Evolutionary conservation across 768 basidiomycete genomes (phyloP).

Genomic region (Stropharia rugosoannulata): DNA sequence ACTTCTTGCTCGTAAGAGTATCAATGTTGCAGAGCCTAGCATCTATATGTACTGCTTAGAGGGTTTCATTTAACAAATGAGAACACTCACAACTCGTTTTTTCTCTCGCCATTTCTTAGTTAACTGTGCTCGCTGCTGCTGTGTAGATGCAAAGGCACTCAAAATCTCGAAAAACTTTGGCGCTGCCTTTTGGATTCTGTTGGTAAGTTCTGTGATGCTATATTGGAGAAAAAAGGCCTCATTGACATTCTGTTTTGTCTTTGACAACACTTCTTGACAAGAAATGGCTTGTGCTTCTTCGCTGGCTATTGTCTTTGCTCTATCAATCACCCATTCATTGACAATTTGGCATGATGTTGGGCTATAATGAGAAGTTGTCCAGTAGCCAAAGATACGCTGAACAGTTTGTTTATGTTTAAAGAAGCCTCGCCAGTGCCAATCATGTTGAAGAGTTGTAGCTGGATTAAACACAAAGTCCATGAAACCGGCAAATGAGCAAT

Average conservation of each 20-base stretch:
- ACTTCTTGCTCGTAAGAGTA: constrained; percentile 24
- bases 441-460: constrained; percentile 13
- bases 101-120: constrained; percentile 2
- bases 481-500: not conserved
- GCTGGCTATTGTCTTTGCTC: constrained; percentile 11
- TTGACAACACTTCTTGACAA: constrained; percentile 11
- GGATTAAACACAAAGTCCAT: constrained; percentile 6
- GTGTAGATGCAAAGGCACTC: constrained; percentile 17
- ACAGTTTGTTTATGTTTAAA: constrained; percentile 15
- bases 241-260: constrained; percentile 2
- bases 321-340: constrained; percentile 22
- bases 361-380: constrained; percentile 21
- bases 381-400: constrained; percentile 22
- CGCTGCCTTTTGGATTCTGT: not conserved
- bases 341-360: constrained; percentile 11
- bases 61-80: not conserved
- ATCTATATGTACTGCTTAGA: constrained; percentile 14
- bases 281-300: constrained; percentile 18
- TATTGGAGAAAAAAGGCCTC: constrained; percentile 14
- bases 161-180: constrained; percentile 13
- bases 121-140: not conserved
- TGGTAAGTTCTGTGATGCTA: constrained; percentile 3
- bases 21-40: constrained; percentile 14
- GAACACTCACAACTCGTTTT: constrained; percentile 13
- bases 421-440: constrained; percentile 24